A percentile compares a stretch with the other conserved stretches of the same genome.
phyloP scores from a whole-genome alignment of 345 rosid genomes.

The Eucalyptus marginata region DNA sequence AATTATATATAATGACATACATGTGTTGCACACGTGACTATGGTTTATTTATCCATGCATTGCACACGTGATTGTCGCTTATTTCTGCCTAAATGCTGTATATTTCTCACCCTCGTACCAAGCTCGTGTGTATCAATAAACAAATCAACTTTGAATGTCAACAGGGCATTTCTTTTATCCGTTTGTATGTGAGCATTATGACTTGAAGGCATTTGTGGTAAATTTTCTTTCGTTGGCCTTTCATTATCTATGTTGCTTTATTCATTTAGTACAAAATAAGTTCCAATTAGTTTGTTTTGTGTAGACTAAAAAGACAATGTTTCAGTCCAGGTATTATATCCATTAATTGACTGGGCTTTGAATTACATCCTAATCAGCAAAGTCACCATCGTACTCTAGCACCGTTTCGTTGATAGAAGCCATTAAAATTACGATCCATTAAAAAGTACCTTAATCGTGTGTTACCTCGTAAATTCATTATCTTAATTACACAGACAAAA shows the following conservation, averaged over 20 bases:
- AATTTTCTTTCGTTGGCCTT: not conserved
- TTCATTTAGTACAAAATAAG: not conserved
- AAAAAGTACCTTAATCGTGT: not conserved
- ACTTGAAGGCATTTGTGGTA: not conserved
- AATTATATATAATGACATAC: too few relatives aligned
- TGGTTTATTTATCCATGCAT: too few relatives aligned
- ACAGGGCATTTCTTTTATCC: not conserved
- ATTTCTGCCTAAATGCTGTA: too few relatives aligned
- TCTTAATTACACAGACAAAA: not conserved
- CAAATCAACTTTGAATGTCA: too few relatives aligned
- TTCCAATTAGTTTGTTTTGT: not conserved
- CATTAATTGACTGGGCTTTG: not conserved
- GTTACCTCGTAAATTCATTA: not conserved
- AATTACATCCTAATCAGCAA: not conserved
- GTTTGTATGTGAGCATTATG: not conserved
- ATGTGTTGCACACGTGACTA: too few relatives aligned
- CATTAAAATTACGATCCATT: not conserved
- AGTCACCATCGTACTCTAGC: not conserved
- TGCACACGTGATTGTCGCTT: too few relatives aligned
- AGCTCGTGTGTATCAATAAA: too few relatives aligned
- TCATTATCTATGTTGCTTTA: not conserved
- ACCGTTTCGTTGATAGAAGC: not conserved
- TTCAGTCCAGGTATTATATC: not conserved
- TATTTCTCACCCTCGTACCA: too few relatives aligned
- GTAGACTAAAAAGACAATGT: not conserved